A percentile compares a stretch with the other conserved stretches of the same genome.
Conservation (phyloP, 192 early-diverging fungal genomes). For the Geranomyces michiganensis region DNA sequence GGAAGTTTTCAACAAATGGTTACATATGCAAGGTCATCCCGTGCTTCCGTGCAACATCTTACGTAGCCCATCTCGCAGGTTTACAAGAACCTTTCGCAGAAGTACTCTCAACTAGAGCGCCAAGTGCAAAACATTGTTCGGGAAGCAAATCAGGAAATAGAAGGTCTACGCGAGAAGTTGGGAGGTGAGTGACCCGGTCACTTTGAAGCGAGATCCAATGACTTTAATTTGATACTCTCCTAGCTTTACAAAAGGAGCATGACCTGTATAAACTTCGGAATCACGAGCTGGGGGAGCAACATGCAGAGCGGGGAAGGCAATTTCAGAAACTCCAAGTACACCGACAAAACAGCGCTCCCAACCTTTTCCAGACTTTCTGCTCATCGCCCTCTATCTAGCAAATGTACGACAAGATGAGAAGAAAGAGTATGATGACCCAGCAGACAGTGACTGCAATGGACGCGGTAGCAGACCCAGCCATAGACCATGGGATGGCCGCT, state of each 20-base stretch:
- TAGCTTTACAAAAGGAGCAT: slow-evolving; percentile 38
- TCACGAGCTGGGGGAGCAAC: slow-evolving; percentile 45
- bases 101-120: slow-evolving; percentile 40
- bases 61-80: slow-evolving; percentile 3
- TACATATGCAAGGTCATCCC: not conserved
- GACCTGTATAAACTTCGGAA: slow-evolving; percentile 43
- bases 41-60: too few relatives aligned
- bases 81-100: slow-evolving; percentile 41
- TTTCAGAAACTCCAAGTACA: slow-evolving; percentile 50
- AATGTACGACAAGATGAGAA: slow-evolving; percentile 52
- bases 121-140: slow-evolving; percentile 42
- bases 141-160: slow-evolving; percentile 51
- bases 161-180: slow-evolving; percentile 37
- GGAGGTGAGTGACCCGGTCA: not conserved
- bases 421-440: slow-evolving; percentile 30
- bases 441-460: not conserved
- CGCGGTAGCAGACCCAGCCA: not conserved
- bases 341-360: not conserved
- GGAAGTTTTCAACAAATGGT: slow-evolving; percentile 46
- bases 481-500: too few relatives aligned
- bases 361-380: not conserved
- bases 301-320: slow-evolving; percentile 44
- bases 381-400: not conserved
- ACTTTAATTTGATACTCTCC: not conserved
- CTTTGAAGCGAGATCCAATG: not conserved